Evolutionary conservation across 2,329 filamentous ascomycete species (phyloP).

Genomic region (Trichoderma aggressivum): DNA sequence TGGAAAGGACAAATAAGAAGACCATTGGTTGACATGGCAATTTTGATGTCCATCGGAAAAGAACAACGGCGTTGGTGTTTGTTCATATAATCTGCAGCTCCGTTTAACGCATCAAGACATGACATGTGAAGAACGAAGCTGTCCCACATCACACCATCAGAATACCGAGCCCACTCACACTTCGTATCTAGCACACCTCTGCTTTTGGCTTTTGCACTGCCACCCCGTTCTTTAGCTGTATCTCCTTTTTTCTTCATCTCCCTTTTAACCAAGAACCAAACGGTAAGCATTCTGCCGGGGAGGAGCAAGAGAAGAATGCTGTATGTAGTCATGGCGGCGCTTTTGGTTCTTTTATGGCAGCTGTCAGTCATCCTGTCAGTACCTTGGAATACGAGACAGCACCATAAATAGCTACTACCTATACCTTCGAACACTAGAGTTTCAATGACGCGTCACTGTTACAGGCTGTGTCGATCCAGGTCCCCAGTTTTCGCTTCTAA

Average conservation of each 20-base stretch:
- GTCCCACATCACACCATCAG: neutral
- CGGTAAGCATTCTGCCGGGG: neutral
- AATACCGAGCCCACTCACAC: constrained; percentile 4
- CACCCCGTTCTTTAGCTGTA: neutral
- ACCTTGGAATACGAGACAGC: neutral
- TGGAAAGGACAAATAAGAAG: neutral
- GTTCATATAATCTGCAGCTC: neutral
- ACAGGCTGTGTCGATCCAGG: neutral
- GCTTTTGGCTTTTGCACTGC: neutral
- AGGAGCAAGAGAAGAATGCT: neutral
- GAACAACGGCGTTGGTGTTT: neutral
- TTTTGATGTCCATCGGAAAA: neutral
- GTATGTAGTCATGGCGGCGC: neutral
- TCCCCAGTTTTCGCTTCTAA: neutral
- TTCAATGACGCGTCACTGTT: neutral
- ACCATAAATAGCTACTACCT: neutral
- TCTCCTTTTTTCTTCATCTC: neutral
- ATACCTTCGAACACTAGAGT: neutral
- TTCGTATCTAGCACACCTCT: neutral
- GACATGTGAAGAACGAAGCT: neutral
- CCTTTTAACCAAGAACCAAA: neutral
- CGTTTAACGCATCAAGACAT: neutral
- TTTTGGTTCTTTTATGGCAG: neutral
- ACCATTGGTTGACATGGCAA: neutral
- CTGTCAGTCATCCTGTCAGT: neutral